phyloP scores from a whole-genome alignment of 768 basidiomycete genomes.

The Artomyces pyxidatus region DNA sequence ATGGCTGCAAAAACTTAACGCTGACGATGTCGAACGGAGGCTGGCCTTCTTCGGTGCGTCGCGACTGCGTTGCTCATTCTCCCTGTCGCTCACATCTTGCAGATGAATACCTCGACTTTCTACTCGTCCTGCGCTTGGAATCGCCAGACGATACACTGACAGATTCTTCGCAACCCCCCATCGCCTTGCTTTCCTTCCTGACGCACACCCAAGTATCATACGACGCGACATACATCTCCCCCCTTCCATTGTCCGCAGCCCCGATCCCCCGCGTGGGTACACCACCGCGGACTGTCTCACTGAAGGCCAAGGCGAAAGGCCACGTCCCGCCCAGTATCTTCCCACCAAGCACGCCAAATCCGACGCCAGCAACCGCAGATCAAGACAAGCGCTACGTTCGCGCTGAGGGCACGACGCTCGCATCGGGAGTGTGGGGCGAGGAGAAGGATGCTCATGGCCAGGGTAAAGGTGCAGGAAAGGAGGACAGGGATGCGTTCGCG shows the following conservation, averaged over 20 bases:
- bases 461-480: slow-evolving; percentile 10
- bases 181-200: slow-evolving; percentile 47
- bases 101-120: slow-evolving; percentile 21
- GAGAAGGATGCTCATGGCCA: slow-evolving; percentile 32
- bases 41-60: slow-evolving; percentile 71
- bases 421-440: slow-evolving; percentile 72
- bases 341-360: slow-evolving; percentile 79
- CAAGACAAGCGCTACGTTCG: slow-evolving; percentile 71
- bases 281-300: slow-evolving; percentile 45
- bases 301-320: slow-evolving; percentile 25
- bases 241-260: slow-evolving; percentile 26
- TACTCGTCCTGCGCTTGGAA: slow-evolving; percentile 18
- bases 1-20: slow-evolving; percentile 46
- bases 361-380: slow-evolving; percentile 65
- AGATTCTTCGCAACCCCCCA: slow-evolving; percentile 22
- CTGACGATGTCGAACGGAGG: slow-evolving; percentile 40
- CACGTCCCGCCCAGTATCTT: slow-evolving; percentile 51
- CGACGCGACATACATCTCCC: slow-evolving; percentile 74
- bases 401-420: slow-evolving; percentile 68
- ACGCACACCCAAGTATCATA: slow-evolving; percentile 69
- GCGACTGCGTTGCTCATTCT: too few species aligned
- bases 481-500: slow-evolving; percentile 43
- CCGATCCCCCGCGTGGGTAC: slow-evolving; percentile 26
- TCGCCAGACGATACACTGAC: slow-evolving; percentile 27
- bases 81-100: too few species aligned